Conservation (phyloP, 768 basidiomycete species). For the Leccinum incarnatum region DNA sequence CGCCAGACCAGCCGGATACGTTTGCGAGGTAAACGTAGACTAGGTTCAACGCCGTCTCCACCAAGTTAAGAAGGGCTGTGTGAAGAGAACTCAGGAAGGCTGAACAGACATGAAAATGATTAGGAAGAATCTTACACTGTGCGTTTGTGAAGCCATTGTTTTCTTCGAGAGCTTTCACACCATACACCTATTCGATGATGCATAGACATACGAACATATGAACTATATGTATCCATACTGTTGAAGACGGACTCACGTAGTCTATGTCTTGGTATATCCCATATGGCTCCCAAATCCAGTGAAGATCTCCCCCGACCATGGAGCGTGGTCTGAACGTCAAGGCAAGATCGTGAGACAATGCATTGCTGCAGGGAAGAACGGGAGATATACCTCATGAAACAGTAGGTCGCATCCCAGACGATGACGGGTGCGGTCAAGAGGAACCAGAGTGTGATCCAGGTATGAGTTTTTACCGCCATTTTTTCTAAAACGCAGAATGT, state of each 20-base stretch:
- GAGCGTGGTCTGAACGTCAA: constrained; percentile 65
- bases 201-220: constrained; percentile 33
- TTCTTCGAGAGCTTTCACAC: constrained; percentile 56
- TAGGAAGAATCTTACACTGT: constrained; percentile 55
- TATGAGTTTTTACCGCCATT: constrained; percentile 52
- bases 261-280: constrained; percentile 69
- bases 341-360: not conserved
- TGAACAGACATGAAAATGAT: not conserved
- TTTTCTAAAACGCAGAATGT: not conserved
- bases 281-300: constrained; percentile 92
- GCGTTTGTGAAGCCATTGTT: constrained; percentile 83
- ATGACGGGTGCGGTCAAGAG: constrained; percentile 50
- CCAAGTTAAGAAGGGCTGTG: constrained; percentile 71
- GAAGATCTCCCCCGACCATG: constrained; percentile 82
- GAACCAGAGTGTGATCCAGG: constrained; percentile 70
- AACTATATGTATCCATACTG: not conserved
- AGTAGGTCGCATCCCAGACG: constrained; percentile 80
- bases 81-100: not conserved
- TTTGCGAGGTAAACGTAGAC: constrained; percentile 76
- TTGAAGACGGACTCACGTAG: constrained; percentile 30
- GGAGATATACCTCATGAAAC: constrained; percentile 61
- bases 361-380: no score
- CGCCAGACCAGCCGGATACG: constrained; percentile 54
- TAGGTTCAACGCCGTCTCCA: constrained; percentile 76
- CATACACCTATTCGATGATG: constrained; percentile 58